These are phyloP conservation scores for Diaporthe australafricana DNA, from an alignment of 2,329 filamentous ascomycete genomes.

Conservation along the genomic window DNA sequence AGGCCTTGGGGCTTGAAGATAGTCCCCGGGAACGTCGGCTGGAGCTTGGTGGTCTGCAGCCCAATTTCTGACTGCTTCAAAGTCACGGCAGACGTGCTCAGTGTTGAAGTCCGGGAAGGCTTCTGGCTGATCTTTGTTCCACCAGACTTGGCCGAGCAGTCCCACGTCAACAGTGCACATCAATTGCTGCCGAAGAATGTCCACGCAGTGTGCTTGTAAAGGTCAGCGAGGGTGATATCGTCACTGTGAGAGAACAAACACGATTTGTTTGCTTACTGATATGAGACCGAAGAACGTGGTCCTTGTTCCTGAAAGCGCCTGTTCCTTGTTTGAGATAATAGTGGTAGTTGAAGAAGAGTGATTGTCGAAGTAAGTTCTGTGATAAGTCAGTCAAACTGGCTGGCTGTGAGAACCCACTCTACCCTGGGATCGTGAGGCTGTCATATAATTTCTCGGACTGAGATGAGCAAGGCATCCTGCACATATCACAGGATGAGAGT, in stretches of 20 bases:
- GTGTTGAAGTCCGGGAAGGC: conserved; percentile 67
- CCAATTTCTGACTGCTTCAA: conserved; percentile 62
- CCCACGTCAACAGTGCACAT: conserved; percentile 67
- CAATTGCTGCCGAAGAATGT: conserved; percentile 65
- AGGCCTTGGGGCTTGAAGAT: conserved; percentile 51
- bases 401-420: neutral
- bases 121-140: conserved; percentile 53
- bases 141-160: conserved; percentile 65
- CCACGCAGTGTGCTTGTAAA: conserved; percentile 63
- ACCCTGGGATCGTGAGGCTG: no score
- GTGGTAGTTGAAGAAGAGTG: conserved; percentile 28
- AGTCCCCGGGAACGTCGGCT: conserved; percentile 52
- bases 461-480: neutral
- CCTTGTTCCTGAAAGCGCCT: conserved; percentile 13
- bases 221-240: neutral
- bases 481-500: neutral
- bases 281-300: conserved; percentile 46
- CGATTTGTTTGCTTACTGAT: conserved; percentile 57
- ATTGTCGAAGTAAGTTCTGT: conserved; percentile 63
- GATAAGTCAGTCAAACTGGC: neutral
- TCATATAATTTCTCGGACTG: neutral
- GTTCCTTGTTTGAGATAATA: conserved; percentile 8
- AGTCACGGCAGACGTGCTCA: conserved; percentile 64
- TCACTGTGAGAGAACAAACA: neutral
- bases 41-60: conserved; percentile 61